Evolutionary conservation across 2,329 filamentous ascomycete species (phyloP).

Genomic region (Neonectria faginata): DNA sequence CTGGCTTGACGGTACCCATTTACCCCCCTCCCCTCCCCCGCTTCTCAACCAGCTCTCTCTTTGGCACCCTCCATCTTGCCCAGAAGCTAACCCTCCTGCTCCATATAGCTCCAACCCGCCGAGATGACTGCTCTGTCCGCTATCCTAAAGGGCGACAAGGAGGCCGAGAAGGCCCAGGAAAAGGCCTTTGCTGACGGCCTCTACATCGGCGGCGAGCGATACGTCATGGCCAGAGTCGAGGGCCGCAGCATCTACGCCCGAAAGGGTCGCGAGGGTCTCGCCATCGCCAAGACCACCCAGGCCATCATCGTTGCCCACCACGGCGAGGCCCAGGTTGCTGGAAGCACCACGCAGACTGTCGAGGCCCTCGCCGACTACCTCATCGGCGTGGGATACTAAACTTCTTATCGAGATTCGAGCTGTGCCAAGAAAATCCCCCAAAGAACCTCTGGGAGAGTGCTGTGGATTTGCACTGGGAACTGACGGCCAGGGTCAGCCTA

Average conservation of each 20-base stretch:
- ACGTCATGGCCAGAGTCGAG: conserved; percentile 80
- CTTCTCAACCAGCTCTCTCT: conserved; percentile 7
- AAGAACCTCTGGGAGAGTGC: conserved; percentile 14
- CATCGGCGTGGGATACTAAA: conserved; percentile 80
- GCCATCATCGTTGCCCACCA: conserved; percentile 92
- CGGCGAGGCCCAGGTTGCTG: conserved; percentile 77
- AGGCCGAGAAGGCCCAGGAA: conserved; percentile 68
- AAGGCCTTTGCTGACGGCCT: conserved; percentile 79
- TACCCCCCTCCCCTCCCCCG: background rate
- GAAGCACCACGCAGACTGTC: conserved; percentile 81
- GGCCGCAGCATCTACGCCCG: conserved; percentile 86
- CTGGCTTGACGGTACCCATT: conserved; percentile 77
- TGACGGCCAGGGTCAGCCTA: conserved; percentile 12
- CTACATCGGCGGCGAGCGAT: conserved; percentile 81
- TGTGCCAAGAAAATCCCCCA: conserved; percentile 9
- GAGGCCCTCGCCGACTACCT: conserved; percentile 91
- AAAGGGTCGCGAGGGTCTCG: conserved; percentile 82
- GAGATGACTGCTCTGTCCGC: conserved; percentile 70
- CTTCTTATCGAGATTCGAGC: conserved; percentile 7
- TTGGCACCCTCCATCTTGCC: background rate
- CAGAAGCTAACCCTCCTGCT: conserved; percentile 26
- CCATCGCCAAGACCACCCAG: conserved; percentile 87
- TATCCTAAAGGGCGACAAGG: conserved; percentile 60
- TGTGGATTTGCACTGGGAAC: conserved; percentile 29
- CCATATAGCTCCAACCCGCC: conserved; percentile 53